phyloP scores from a whole-genome alignment of 768 basidiomycete genomes.

The Tulasnella calospora region DNA sequence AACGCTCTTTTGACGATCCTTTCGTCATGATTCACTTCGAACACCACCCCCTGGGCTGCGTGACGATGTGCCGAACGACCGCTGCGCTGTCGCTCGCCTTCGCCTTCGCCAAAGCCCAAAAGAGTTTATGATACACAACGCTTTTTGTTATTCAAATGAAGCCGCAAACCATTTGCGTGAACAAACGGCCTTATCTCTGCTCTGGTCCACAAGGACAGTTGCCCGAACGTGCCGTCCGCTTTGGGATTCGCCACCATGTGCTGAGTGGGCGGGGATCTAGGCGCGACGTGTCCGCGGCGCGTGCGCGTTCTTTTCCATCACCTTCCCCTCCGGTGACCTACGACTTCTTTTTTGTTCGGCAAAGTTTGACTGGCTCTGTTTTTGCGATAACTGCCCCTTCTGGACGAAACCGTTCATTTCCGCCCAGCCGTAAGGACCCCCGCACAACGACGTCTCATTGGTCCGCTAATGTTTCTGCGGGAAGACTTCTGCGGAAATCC shows the following conservation, averaged over 20 bases:
- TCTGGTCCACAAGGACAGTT: background rate
- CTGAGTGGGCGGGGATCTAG: background rate
- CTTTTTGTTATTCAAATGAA: background rate
- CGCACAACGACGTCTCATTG: background rate
- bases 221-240: background rate
- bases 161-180: background rate
- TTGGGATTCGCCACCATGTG: slow-evolving; percentile 1
- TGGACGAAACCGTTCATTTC: background rate
- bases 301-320: background rate
- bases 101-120: background rate
- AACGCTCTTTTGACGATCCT: background rate
- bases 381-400: background rate
- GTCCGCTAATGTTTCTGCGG: background rate
- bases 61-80: background rate
- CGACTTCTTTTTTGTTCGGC: background rate
- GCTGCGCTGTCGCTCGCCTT: background rate
- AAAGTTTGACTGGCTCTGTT: background rate
- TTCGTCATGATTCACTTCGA: background rate
- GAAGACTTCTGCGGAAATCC: too few relatives aligned
- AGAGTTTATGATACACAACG: background rate
- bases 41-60: background rate
- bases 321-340: background rate
- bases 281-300: background rate
- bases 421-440: background rate
- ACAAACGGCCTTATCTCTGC: background rate